These are phyloP conservation scores for Trichoderma afroharzianum DNA, from an alignment of 2,329 filamentous ascomycete genomes.

Conservation along the genomic window DNA sequence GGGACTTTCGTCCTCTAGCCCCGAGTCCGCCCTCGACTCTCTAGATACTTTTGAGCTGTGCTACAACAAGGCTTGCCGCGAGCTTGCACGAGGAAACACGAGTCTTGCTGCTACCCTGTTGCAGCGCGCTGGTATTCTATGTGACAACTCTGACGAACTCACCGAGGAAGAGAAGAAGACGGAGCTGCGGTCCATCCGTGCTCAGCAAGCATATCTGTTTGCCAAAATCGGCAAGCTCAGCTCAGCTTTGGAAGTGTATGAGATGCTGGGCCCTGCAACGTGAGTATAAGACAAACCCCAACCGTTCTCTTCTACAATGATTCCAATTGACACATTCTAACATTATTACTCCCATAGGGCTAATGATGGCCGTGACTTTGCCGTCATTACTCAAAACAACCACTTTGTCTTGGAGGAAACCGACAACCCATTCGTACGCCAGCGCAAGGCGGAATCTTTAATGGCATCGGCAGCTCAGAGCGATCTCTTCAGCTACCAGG, in stretches of 20 bases:
- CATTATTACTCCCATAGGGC: not conserved
- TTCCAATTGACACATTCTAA: not conserved
- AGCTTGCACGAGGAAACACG: constrained; percentile 66
- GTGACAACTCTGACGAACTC: constrained; percentile 69
- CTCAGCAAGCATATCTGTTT: constrained; percentile 73
- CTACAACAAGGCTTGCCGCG: constrained; percentile 74
- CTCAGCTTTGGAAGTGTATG: constrained; percentile 62
- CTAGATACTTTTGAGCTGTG: constrained; percentile 76
- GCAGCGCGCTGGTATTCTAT: constrained; percentile 66
- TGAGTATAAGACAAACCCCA: constrained; percentile 40
- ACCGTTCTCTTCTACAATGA: not conserved
- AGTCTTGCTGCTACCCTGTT: constrained; percentile 62
- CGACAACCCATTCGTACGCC: constrained; percentile 64
- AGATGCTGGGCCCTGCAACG: constrained; percentile 58
- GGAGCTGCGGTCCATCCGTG: constrained; percentile 70
- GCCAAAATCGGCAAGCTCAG: constrained; percentile 61
- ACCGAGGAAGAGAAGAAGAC: constrained; percentile 69
- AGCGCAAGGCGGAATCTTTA: constrained; percentile 57
- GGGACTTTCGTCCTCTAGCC: constrained; percentile 39
- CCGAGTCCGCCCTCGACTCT: constrained; percentile 52
- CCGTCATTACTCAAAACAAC: constrained; percentile 66
- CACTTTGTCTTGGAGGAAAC: constrained; percentile 39
- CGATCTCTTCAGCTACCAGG: constrained; percentile 70
- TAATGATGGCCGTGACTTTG: constrained; percentile 57
- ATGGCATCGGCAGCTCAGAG: constrained; percentile 53